Evolutionary conservation across 108 stramenopile species (phyloP), one percentile per base, ranked within the genome.

Genomic region (Nannochloropsis gaditana): DNA sequence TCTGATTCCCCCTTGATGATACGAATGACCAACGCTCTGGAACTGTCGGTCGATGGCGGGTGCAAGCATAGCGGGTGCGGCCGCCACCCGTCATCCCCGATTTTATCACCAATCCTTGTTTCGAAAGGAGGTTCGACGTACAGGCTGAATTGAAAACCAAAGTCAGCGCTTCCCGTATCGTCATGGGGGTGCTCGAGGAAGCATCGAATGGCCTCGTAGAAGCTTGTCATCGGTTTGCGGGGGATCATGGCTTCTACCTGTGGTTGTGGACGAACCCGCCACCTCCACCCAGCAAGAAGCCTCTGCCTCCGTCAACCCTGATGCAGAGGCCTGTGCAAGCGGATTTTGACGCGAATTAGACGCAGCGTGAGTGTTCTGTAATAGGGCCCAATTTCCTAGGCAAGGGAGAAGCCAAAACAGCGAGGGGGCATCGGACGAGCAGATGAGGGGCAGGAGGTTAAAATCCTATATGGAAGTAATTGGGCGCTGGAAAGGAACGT

Each of bases 191-290:
- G 59, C 59, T 73, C 59, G 19, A 73, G 8, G n/a, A 73, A 73
- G 59, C 59, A n/a, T n/a, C 59, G 59, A n/a, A 73, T n/a, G 59
- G 59, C 59, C 59, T 73, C 59, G n/a, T 73, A 73, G 6, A 73
- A n/a, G 59, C 59, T 73, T n/a, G 59, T 73, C 59, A 73, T 73
- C n/a, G 59, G 59, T n/a, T 73, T 73, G 59, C 59, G 59, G 15
- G 15, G 5, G 3, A 73, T 73, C 59, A 73, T 73, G 59, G 31
- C 31, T 31, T 31, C 31, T 31, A 31, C 31, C 31, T 31, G 31
- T 31, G 31, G 31, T 31, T 31, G 31, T 31, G 31, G 31, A 31
- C 31, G 31, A 31, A 31, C 31, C 31, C 31, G 31, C 31, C 31
- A 31, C 31, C 31, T 31, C 31, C 31, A 31, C 31, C 31, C 31